Base-by-base conservation (phyloP, 140 eudicot genomes). In the Flaveria floridana region DNA sequence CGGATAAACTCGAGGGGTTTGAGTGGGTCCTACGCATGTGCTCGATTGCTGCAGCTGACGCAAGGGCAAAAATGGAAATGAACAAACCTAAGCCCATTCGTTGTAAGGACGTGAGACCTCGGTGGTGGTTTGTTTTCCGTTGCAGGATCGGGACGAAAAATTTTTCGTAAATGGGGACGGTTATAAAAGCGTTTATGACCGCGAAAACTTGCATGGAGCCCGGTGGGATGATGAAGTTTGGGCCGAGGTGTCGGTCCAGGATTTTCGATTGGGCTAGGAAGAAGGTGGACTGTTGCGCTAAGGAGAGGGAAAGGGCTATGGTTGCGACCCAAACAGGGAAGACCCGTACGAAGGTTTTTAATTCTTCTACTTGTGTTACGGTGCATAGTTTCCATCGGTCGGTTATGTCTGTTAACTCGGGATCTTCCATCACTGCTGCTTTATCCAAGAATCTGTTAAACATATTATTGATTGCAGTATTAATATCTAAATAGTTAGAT, bases 261-360 rank as follows among this genome's bases (percentile, higher is more conserved):
- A 65, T 15, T 71, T 7, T 19, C 65, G 97, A 90, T 78, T 90
- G 97, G 82, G 81, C 85, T 10, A 90, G 6, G 83, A 90, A 90
- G 82, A 87, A 90, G 47, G 97, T 90, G 19, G 95, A 90, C 70
- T 86, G 85, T 59, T 90, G 97, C 9, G 95, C 83, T 65, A 87
- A 90, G 12, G 97, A 90, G 74, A 90, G 82, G 16, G 97, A 84
- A 15, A 90, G 85, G n/a, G 97, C 97, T n/a, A 90, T 88, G 64
- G 97, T 90, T 18, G 97, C 81, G 3, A 89, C 97, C 97, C 97
- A 90, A 2, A 90, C 73, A 0, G 97, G 97, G 21, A 90, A 85
- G 62, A 88, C 79, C 68, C 97, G 68, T 10, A 90, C 25, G 79
- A 90, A 87, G 77, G 85, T 84, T 84, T 90, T 90, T 77, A 88